A percentile compares a stretch with the other conserved stretches of the same genome.
Conservation (phyloP, 805 yeast species). For the Candida pini region DNA sequence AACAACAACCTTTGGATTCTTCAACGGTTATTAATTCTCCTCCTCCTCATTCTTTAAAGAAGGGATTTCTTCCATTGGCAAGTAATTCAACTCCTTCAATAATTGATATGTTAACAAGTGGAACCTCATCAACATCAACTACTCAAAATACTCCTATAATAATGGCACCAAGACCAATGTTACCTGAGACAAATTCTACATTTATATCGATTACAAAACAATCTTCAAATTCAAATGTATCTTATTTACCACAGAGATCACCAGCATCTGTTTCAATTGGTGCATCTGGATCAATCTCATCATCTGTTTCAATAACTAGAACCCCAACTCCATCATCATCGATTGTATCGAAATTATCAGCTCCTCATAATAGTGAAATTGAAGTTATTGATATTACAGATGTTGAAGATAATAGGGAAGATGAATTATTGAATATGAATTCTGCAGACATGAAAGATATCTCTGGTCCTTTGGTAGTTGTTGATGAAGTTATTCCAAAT, state of each 20-base stretch:
- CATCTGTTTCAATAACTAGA: slow-evolving; percentile 7
- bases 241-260: not conserved
- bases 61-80: not conserved
- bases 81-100: slow-evolving; percentile 6
- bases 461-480: slow-evolving; percentile 2
- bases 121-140: not conserved
- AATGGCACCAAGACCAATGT: slow-evolving; percentile 4
- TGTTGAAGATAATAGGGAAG: slow-evolving; percentile 8
- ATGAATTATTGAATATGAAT: slow-evolving; percentile 4
- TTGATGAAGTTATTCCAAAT: not conserved
- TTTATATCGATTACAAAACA: no score
- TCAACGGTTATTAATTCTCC: not conserved
- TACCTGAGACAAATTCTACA: not conserved
- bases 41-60: not conserved
- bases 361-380: slow-evolving; percentile 3
- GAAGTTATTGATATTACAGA: slow-evolving; percentile 19
- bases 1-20: not conserved
- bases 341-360: slow-evolving; percentile 2
- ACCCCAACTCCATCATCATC: slow-evolving; percentile 3
- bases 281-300: slow-evolving; percentile 11
- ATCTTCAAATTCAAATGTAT: not conserved
- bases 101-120: slow-evolving; percentile 7
- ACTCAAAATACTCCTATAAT: not conserved
- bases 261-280: no score
- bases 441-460: slow-evolving; percentile 2